Conservation (phyloP, 345 rosid genomes). For the Lepidium sativum region DNA sequence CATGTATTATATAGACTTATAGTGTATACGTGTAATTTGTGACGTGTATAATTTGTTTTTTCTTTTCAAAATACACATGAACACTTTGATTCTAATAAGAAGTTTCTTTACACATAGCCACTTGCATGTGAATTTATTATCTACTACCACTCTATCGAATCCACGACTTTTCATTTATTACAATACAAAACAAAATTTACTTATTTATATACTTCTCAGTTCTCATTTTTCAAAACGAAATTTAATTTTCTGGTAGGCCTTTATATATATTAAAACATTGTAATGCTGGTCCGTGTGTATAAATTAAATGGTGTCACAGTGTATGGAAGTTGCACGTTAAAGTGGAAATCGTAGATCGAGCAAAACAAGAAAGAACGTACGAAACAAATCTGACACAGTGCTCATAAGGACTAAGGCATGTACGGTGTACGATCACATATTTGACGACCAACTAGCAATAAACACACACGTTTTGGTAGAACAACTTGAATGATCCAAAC, state of each 20-base stretch:
- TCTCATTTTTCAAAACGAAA: too few relatives aligned
- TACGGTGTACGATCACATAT: constrained; percentile 5
- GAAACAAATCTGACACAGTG: neutral
- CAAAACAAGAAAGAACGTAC: neutral
- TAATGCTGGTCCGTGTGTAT: constrained; percentile 12
- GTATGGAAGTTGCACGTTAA: neutral
- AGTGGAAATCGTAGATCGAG: neutral
- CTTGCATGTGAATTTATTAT: constrained; percentile 30
- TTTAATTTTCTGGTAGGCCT: too few relatives aligned
- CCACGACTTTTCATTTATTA: constrained; percentile 16
- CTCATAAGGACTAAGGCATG: neutral
- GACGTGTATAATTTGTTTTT: constrained; percentile 5
- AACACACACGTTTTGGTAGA: neutral
- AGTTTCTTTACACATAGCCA: constrained; percentile 18
- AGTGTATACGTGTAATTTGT: constrained; percentile 4
- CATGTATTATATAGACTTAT: neutral
- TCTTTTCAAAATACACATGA: constrained; percentile 19
- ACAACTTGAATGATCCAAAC: neutral
- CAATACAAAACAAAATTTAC: neutral
- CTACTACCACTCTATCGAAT: neutral
- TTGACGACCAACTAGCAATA: neutral
- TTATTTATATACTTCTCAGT: too few relatives aligned
- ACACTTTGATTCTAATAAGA: neutral
- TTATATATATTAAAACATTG: neutral
- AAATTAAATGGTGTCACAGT: constrained; percentile 9